Evolutionary conservation across 1,139 yeast species (phyloP).

Genomic region (Zygoascus sp.): DNA sequence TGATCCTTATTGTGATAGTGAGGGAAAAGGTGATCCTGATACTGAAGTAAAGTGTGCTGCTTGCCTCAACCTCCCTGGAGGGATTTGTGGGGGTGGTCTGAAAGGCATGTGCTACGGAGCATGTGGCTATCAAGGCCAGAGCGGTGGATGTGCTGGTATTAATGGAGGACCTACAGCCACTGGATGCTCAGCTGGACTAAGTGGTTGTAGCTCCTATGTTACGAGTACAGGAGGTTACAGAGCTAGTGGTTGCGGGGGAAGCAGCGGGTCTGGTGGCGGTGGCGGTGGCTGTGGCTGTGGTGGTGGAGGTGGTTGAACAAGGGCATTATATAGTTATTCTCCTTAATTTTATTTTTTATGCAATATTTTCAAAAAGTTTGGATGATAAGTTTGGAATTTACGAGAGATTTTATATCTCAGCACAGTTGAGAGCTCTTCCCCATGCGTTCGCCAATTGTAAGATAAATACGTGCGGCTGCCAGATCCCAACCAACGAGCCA

Average conservation of each 20-base stretch:
- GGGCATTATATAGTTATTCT: no score
- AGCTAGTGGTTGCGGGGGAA: slow-evolving; percentile 16
- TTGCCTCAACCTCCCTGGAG: slow-evolving; percentile 11
- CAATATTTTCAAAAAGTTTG: no score
- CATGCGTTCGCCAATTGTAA: no score
- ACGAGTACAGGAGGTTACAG: slow-evolving; percentile 15
- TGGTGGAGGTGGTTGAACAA: no score
- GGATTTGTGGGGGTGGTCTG: slow-evolving; percentile 12
- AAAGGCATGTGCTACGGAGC: slow-evolving; percentile 9
- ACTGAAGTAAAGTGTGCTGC: slow-evolving; percentile 8
- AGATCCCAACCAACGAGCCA: no score
- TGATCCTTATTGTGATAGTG: slow-evolving; percentile 10
- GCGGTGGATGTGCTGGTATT: slow-evolving; percentile 13
- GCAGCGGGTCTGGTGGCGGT: slow-evolving; percentile 10
- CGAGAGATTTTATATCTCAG: no score
- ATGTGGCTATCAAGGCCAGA: slow-evolving; percentile 12
- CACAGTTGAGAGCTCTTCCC: no score
- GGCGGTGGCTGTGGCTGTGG: background rate
- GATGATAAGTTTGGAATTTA: no score
- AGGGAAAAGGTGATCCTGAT: slow-evolving; percentile 11
- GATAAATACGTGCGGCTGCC: no score
- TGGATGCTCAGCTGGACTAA: slow-evolving; percentile 11
- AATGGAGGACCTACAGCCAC: slow-evolving; percentile 9
- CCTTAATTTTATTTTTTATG: no score
- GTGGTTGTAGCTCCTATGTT: no score